A percentile compares a stretch with the other conserved stretches of the same genome.
Conservation (phyloP, 176 grass and related monocot species). For the Zoysia pacifica region DNA sequence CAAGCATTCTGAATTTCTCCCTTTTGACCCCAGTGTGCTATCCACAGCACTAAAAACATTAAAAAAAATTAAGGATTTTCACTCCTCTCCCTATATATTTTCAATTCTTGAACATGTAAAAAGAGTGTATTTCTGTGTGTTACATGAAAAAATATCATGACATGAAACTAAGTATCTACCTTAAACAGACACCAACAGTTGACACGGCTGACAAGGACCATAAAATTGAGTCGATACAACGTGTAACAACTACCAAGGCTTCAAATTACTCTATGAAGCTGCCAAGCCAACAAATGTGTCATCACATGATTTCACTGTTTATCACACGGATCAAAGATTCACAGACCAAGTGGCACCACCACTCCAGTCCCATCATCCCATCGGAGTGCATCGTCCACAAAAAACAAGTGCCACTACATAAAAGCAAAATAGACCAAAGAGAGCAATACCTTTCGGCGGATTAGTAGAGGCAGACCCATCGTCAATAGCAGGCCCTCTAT, state of each 20-base stretch:
- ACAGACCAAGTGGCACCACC: neutral
- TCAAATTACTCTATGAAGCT: neutral
- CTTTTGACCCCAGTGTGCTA: too few relatives aligned
- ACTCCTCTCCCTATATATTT: neutral
- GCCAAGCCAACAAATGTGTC: neutral
- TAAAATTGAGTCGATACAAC: neutral
- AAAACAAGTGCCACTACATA: neutral
- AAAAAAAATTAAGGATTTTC: neutral
- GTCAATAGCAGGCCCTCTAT: neutral
- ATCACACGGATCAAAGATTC: neutral
- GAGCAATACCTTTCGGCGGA: neutral
- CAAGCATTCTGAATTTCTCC: neutral
- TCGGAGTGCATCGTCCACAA: neutral
- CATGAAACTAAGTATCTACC: neutral
- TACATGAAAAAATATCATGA: neutral
- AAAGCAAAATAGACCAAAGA: neutral
- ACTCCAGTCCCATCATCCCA: neutral
- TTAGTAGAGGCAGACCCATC: too few relatives aligned
- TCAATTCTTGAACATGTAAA: too few relatives aligned
- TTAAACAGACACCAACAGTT: neutral
- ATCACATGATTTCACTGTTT: constrained; percentile 8
- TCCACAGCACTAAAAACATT: neutral
- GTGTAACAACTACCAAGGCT: neutral
- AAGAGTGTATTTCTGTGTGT: too few relatives aligned
- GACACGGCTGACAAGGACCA: neutral